These are phyloP conservation scores for Eremochloa ophiuroides DNA, from an alignment of 176 grass and related monocot species.

Conservation along the genomic window DNA sequence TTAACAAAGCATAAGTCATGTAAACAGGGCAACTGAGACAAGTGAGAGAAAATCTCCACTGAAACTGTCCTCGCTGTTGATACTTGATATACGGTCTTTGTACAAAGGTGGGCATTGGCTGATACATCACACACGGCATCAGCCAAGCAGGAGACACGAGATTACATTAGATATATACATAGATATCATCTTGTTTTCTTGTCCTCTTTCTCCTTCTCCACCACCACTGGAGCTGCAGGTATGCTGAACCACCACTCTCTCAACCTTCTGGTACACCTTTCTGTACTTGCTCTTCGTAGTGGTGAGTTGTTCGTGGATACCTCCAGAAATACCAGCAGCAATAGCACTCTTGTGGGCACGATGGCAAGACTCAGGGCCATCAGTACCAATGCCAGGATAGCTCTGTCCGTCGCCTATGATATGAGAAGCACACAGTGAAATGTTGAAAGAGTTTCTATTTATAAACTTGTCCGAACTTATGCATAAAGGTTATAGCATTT, in stretches of 20 bases:
- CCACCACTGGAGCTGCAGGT: slow-evolving; percentile 86
- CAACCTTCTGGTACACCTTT: slow-evolving; percentile 73
- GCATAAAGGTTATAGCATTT: slow-evolving; percentile 6
- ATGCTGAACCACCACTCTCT: slow-evolving; percentile 99
- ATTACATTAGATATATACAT: slow-evolving; percentile 4
- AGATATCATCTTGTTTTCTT: slow-evolving; percentile 68
- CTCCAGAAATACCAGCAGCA: slow-evolving; percentile 71
- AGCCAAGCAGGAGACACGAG: neutral
- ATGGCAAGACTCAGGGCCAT: slow-evolving; percentile 58
- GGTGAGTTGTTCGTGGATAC: slow-evolving; percentile 77
- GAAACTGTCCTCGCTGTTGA: neutral
- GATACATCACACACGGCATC: neutral
- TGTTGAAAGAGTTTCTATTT: neutral
- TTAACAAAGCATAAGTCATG: neutral
- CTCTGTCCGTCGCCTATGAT: slow-evolving; percentile 66
- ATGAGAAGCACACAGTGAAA: neutral
- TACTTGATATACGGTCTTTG: neutral
- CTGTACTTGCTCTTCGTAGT: slow-evolving; percentile 62
- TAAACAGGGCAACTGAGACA: neutral
- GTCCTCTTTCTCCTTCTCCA: slow-evolving; percentile 80
- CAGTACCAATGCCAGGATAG: slow-evolving; percentile 59
- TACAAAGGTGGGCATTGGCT: slow-evolving; percentile 13
- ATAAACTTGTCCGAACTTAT: neutral
- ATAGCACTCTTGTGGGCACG: slow-evolving; percentile 53
- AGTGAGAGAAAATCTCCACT: neutral